Base-by-base conservation (phyloP, 2,329 filamentous ascomycete genomes). In the Helminthosporium solani region DNA sequence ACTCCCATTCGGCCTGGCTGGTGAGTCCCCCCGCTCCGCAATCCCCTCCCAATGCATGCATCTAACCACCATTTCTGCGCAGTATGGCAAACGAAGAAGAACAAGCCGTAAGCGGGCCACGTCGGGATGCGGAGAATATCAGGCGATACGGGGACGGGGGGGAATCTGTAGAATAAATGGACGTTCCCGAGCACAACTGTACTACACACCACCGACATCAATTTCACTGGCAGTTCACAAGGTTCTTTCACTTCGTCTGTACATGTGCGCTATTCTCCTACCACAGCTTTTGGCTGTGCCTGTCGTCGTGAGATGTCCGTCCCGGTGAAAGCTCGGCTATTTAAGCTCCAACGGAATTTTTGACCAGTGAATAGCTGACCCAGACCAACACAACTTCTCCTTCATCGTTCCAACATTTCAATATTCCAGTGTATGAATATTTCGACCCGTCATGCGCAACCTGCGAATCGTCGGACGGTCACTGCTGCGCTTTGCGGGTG, bases 361-460 rank as follows among this genome's bases (percentile, higher is more conserved):
- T 46, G 35, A 49, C 46, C 49, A 53, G 39, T 47, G 41, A n/a
- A 46, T 33, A 54, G 44, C 50, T 53, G 44, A 33, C 50, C 40
- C 36, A 28, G 45, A 33, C 33, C 40, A 25, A 25, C 23, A 25
- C 23, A n/a, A n/a, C n/a, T n/a, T n/a, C n/a, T n/a, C n/a, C n/a
- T n/a, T n/a, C n/a, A n/a, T n/a, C n/a, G n/a, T n/a, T n/a, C n/a
- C n/a, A n/a, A n/a, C n/a, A n/a, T n/a, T n/a, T n/a, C n/a, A n/a
- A n/a, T n/a, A n/a, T n/a, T n/a, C n/a, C n/a, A n/a, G n/a, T n/a
- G n/a, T n/a, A n/a, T n/a, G n/a, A n/a, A n/a, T n/a, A n/a, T n/a
- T n/a, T n/a, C n/a, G n/a, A n/a, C 31, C 19, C 39, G 56, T 50
- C 20, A 97, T 97, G 92, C 86, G 89, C 67, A 97, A 96, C 71